Evolutionary conservation across 2,329 filamentous ascomycete genomes (phyloP), one percentile per base, ranked within the genome.

Genomic region (Fusarium sp.): DNA sequence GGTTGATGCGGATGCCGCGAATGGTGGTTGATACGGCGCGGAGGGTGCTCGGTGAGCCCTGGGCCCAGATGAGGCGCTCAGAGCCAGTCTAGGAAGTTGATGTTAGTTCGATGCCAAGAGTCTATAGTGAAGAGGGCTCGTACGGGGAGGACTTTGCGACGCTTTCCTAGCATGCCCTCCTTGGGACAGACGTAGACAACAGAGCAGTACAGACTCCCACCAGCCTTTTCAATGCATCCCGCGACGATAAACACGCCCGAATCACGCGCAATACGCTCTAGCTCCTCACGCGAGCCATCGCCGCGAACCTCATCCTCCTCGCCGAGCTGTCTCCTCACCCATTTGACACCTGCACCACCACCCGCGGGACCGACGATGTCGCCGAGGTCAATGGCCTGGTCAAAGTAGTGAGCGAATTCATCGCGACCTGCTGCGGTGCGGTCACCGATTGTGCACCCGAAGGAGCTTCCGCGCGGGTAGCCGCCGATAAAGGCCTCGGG

Each of bases 401-500:
- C 85, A 77, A 93, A 96, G 77, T 97, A 97, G 4, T 82, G 78
- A 9, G 93, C 82, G 72, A 89, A 97, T 70, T 96, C 92, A 23
- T 96, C 92, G 15, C 93, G 84, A 5, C 93, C 93, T 44, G 82
- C 79, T 3, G 83, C 79, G 0, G 84, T 82, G 33, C 93, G 87
- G 14, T 82, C 80, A 4, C 93, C 93, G 6, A 97, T 82, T 2
- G 84, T 82, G 42, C 87, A 87, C 5, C 93, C 93, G 70, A 97
- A 97, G 46, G 80, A 80, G 61, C 88, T 88, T 15, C 89, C 92
- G 10, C 93, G 89, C 15, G 94, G 94, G 72, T 97, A 97, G 2
- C 93, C 94, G 42, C 94, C 94, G 2, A 97, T 83, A 72, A 92
- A 97, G 19, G 93, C 93, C 79, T 98, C 93, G 0, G 94, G 94